Evolutionary conservation across 2,329 filamentous ascomycete genomes (phyloP).

Genomic region (Beauveria asiatica): DNA sequence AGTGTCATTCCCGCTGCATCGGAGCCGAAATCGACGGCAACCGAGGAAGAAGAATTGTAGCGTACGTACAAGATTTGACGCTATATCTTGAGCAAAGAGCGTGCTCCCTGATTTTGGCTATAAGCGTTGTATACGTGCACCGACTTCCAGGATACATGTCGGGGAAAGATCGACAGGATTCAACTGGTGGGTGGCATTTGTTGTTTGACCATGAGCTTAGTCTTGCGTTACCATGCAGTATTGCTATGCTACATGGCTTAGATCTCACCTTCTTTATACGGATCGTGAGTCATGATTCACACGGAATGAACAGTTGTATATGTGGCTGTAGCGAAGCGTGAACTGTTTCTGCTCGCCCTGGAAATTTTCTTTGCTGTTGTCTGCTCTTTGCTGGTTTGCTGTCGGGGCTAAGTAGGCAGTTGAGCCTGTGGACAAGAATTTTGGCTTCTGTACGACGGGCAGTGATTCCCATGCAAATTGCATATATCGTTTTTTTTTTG

Average conservation of each 20-base stretch:
- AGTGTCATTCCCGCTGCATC: slow-evolving; percentile 16
- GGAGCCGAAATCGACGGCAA: slow-evolving; percentile 17
- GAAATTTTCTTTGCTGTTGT: not conserved
- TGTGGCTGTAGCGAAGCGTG: not conserved
- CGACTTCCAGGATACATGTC: not conserved
- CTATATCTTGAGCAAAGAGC: not conserved
- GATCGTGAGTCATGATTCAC: slow-evolving; percentile 5
- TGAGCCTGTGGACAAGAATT: not conserved
- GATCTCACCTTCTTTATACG: not conserved
- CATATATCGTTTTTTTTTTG: not conserved
- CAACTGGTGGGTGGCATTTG: not conserved
- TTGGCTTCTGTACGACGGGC: not conserved
- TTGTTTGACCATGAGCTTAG: slow-evolving; percentile 10
- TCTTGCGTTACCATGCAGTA: not conserved
- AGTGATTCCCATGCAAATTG: slow-evolving; percentile 1
- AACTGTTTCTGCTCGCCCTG: slow-evolving; percentile 6
- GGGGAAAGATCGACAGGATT: not conserved
- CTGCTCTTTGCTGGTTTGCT: not conserved
- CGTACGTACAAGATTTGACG: not conserved
- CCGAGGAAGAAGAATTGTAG: slow-evolving; percentile 33
- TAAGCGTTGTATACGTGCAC: not conserved
- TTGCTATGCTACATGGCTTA: not conserved
- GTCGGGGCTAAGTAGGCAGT: not conserved
- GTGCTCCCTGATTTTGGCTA: not conserved
- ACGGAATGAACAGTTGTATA: slow-evolving; percentile 3